A percentile compares a stretch with the other conserved stretches of the same genome.
Evolutionary conservation across 495 filamentous ascomycete genomes (phyloP).

Genomic region (Penicillium cinerascens): DNA sequence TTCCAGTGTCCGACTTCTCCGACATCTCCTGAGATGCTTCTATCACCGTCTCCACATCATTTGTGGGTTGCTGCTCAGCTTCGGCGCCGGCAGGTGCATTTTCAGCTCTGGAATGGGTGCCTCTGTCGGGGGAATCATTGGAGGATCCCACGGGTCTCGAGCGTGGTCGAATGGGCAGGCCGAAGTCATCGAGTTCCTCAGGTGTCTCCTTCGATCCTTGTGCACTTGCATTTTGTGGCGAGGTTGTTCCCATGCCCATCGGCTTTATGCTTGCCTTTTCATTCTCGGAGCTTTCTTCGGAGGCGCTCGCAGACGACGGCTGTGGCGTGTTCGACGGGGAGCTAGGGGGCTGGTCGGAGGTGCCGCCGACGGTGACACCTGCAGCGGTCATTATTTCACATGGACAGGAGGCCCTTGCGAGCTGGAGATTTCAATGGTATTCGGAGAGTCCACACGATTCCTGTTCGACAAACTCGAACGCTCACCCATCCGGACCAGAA

Average conservation of each 20-base stretch:
- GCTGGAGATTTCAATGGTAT: conserved; percentile 5
- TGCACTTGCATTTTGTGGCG: background rate
- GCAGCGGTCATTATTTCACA: conserved; percentile 31
- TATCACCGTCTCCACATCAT: conserved; percentile 1
- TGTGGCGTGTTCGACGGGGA: conserved; percentile 11
- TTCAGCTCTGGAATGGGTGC: conserved; percentile 22
- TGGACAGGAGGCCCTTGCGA: conserved; percentile 14
- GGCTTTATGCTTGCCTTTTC: conserved; percentile 20
- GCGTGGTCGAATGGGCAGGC: conserved; percentile 40
- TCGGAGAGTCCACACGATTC: conserved; percentile 13
- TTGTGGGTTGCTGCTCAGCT: conserved; percentile 2
- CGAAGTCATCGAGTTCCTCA: conserved; percentile 43
- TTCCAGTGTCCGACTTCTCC: background rate
- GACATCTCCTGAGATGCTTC: background rate
- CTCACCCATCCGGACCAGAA: conserved; percentile 23
- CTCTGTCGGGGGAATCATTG: conserved; percentile 17
- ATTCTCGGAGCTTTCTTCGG: conserved; percentile 9
- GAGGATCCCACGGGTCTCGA: conserved; percentile 13
- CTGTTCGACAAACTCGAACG: conserved; percentile 9
- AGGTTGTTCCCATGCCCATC: background rate
- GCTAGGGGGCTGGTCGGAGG: conserved; percentile 13
- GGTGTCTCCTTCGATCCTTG: conserved; percentile 18
- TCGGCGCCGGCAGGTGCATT: conserved; percentile 5
- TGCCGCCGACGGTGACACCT: conserved; percentile 19
- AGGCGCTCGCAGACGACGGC: conserved; percentile 5